Evolutionary conservation across 176 grass and related monocot species (phyloP), one percentile per base, ranked within the genome.

Genomic region (Triticum urartu): DNA sequence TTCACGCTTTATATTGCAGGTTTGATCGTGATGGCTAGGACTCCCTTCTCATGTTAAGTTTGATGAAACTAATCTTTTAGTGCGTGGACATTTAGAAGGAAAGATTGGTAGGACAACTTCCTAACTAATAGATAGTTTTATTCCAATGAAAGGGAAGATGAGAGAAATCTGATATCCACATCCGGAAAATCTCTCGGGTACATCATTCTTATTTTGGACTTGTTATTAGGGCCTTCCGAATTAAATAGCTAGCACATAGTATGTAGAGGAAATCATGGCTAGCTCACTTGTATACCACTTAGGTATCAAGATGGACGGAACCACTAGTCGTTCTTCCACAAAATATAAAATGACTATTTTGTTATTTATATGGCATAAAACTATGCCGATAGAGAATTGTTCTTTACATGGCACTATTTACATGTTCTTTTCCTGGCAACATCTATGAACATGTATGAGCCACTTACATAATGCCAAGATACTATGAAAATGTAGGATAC

Each of bases 1-100:
- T 45, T 45, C 43, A 45, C 4, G 81, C 56, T 74, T 72, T 22
- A 48, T 92, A 45, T 43, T 89, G 10, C 65, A 94, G 91, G 96
- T 92, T 91, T 79, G 87, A 11, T 58, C 86, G 21, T 75, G 80
- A 75, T 95, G 91, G 93, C 93, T 90, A 65, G 91, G 93, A 60
- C 82, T 95, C 15, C 91, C 96, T 60, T 88, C 79, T 91, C 91
- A 91, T 68, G 91, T 95, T 54, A 95, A 92, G 84, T 98, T 95
- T 92, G 96, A 94, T 79, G 90, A 93, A 6, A 91, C 91, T 60
- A 91, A 95, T 82, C 43, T 86, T 60, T 84, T 94, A 70, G 76
- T 98, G 25, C 84, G 95, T 18, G 67, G 94, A 81, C 91, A 98
- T 89, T 78, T 98, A 68, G 91, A 93, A 88, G 52, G 63, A 64